Base-by-base conservation (phyloP, 2,329 filamentous ascomycete genomes). In the Aspergillus amoenus region DNA sequence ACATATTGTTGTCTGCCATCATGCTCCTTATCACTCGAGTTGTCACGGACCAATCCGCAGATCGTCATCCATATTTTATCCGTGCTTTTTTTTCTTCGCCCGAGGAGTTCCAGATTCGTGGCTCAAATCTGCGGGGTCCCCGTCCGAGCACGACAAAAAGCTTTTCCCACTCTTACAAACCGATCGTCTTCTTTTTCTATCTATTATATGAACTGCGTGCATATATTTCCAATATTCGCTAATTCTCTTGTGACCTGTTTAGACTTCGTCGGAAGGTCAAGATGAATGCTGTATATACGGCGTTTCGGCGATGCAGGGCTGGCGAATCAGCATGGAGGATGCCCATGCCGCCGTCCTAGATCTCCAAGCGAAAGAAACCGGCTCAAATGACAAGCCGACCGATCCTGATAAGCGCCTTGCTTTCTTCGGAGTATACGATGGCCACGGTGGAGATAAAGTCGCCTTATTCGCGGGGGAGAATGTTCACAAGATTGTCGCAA, bases 291-390 rank as follows among this genome's bases (percentile, higher is more conserved):
- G 96, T 73, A 79, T 94, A 73, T 99, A 90, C 77, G 94, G 94
- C 73, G 87, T 97, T 65, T 99, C 94, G 65, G 92, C 92, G 78
- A 99, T 99, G 94, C 94, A 99, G 79, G 94, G 94, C 82, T 99
- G 94, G 94, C 90, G 94, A 80, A 97, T 99, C 80, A 96, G 91
- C 82, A 99, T 99, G 94, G 94, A 99, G 77, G 94, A 99, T 75
- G 88, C 94, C 63, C 94, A 99, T 79, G 91, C 90, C 61, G 85
- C 90, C 55, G 81, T 97, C 52, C 89, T 99, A 73, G 91, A 97
- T 76, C 86, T 97, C 66, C 85, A 94, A 70, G 81, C 86, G 60
- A 79, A 81, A 60, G 78, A 79, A 67, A 64, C 59, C 18, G 77
- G 77, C 37, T 73, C 81, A 61, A 80, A 83, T 46, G 76, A 79